phyloP scores from a whole-genome alignment of 345 rosid species.

The Citrus australasica region DNA sequence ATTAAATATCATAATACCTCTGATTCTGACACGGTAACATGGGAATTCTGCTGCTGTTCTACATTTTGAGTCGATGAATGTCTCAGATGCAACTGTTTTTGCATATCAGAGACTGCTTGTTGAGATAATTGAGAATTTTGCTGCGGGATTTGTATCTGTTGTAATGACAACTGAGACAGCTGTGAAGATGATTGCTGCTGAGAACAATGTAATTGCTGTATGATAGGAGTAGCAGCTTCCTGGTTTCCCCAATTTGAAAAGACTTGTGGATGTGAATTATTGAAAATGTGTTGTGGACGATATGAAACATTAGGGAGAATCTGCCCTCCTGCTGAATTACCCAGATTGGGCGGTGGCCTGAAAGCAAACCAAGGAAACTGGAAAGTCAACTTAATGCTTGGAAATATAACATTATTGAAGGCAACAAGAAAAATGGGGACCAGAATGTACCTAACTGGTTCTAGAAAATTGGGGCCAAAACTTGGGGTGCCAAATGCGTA shows the following conservation, averaged over 20 bases:
- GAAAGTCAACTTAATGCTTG: conserved; percentile 4
- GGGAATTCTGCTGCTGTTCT: conserved; percentile 39
- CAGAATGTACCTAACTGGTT: conserved; percentile 24
- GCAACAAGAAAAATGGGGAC: background rate
- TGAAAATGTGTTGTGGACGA: conserved; percentile 39
- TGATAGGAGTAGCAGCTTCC: conserved; percentile 31
- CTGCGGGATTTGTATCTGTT: conserved; percentile 30
- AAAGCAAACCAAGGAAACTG: conserved; percentile 8
- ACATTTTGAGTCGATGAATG: conserved; percentile 26
- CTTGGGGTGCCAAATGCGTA: conserved; percentile 23
- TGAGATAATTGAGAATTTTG: conserved; percentile 45
- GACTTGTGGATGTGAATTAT: conserved; percentile 42
- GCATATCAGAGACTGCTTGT: conserved; percentile 36
- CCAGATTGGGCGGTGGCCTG: conserved; percentile 42
- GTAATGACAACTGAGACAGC: conserved; percentile 30
- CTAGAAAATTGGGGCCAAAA: conserved; percentile 27
- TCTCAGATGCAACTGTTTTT: conserved; percentile 24
- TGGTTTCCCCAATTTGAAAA: conserved; percentile 39
- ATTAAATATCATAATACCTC: conserved; percentile 33
- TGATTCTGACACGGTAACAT: conserved; percentile 32
- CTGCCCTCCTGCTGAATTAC: conserved; percentile 34
- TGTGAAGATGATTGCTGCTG: conserved; percentile 32
- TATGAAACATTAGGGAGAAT: conserved; percentile 42
- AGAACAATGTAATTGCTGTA: conserved; percentile 40
- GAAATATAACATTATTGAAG: conserved; percentile 5